These are phyloP conservation scores for Zygosaccharomyces bailii DNA, from an alignment of 805 yeast species.

Conservation along the genomic window DNA sequence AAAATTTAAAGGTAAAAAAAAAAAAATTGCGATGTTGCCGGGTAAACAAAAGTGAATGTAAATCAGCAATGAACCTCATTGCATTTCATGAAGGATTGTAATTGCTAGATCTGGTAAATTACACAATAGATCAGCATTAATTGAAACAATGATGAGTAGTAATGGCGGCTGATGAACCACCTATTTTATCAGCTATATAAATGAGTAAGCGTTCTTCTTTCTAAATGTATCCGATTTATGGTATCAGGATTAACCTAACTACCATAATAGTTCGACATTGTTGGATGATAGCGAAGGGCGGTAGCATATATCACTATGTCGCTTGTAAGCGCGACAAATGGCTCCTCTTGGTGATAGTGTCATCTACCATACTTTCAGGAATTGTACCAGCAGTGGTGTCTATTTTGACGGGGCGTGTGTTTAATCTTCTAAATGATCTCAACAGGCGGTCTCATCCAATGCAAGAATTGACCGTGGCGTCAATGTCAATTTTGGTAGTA, in stretches of 20 bases:
- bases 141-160: slow-evolving; percentile 5
- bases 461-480: slow-evolving; percentile 37
- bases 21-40: neutral
- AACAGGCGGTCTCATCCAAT: slow-evolving; percentile 4
- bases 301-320: slow-evolving; percentile 26
- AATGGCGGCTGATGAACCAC: neutral
- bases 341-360: slow-evolving; percentile 29
- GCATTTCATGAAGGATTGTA: slow-evolving; percentile 6
- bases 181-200: too few relatives aligned
- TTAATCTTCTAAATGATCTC: slow-evolving; percentile 42
- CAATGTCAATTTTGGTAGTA: slow-evolving; percentile 43
- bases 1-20: too few relatives aligned
- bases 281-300: too few relatives aligned
- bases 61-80: slow-evolving; percentile 3
- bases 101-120: slow-evolving; percentile 11
- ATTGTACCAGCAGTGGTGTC: slow-evolving; percentile 59
- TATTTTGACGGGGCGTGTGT: slow-evolving; percentile 62
- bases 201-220: too few relatives aligned
- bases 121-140: neutral
- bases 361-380: slow-evolving; percentile 50
- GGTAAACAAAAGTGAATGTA: slow-evolving; percentile 3
- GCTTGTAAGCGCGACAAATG: slow-evolving; percentile 24
- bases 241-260: too few relatives aligned
- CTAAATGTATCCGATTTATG: too few relatives aligned
- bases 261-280: too few relatives aligned